Conservation (phyloP, 495 filamentous ascomycete genomes). For the Neurospora intermedia region DNA sequence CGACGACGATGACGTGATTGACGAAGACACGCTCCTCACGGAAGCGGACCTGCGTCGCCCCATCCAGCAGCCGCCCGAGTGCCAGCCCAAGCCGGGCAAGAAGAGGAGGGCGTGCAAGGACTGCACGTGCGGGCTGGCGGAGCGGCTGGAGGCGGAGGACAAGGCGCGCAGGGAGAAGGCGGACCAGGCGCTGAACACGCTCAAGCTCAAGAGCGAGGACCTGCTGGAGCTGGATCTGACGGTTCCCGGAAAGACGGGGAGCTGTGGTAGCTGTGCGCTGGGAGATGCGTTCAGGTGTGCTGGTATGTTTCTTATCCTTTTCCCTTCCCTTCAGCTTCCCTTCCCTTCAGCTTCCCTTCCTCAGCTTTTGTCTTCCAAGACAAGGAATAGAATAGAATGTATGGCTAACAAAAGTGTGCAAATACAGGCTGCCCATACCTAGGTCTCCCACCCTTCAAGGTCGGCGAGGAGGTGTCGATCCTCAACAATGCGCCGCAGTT, state of each 20-base stretch:
- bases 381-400: no score
- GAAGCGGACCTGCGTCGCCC: conserved; percentile 69
- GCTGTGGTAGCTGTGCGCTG: conserved; percentile 84
- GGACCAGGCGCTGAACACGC: conserved; percentile 36
- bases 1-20: conserved; percentile 78
- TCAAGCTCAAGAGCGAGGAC: conserved; percentile 72
- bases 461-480: conserved; percentile 83
- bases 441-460: conserved; percentile 90
- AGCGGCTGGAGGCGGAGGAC: conserved; percentile 72
- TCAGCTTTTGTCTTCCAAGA: no score
- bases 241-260: conserved; percentile 86
- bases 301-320: conserved; percentile 13
- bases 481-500: conserved; percentile 81
- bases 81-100: conserved; percentile 70
- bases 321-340: conserved; percentile 8
- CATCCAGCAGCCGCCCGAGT: conserved; percentile 68
- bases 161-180: conserved; percentile 50
- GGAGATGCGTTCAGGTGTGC: conserved; percentile 78
- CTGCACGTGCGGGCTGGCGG: conserved; percentile 85
- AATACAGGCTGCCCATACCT: conserved; percentile 73
- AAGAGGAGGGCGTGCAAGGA: conserved; percentile 92
- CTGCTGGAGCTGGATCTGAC: conserved; percentile 91
- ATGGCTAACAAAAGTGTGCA: conserved; percentile 19
- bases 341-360: background rate
- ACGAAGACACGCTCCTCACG: conserved; percentile 76